These are phyloP conservation scores for Trichosphaerium sp. DNA, from an alignment of 78 protist genomes.

Conservation along the genomic window DNA sequence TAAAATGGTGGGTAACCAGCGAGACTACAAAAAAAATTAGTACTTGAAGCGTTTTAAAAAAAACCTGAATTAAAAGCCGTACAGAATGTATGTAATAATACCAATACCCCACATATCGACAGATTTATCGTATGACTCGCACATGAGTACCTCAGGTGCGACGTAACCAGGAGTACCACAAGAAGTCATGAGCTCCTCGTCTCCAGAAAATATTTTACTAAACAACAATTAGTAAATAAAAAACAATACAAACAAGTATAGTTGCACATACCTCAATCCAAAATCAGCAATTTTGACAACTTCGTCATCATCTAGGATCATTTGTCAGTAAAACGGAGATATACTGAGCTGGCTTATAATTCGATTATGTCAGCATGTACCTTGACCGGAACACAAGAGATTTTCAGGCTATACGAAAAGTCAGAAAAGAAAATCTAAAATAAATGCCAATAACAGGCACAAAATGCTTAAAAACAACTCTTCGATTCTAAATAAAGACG, in stretches of 20 bases:
- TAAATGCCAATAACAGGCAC: too few species aligned
- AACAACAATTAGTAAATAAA: too few species aligned
- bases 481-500: too few species aligned
- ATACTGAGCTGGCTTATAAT: too few species aligned
- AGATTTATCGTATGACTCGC: neutral
- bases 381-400: neutral
- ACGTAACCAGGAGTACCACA: slow-evolving; percentile 35
- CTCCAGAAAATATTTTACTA: neutral
- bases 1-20: neutral
- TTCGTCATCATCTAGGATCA: neutral
- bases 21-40: slow-evolving; percentile 48
- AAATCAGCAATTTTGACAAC: slow-evolving; percentile 25
- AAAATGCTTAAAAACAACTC: too few species aligned
- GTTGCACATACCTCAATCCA: too few species aligned
- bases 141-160: slow-evolving; percentile 26
- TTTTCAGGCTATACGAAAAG: slow-evolving; percentile 46
- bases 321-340: too few species aligned
- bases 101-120: slow-evolving; percentile 21
- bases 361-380: too few species aligned
- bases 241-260: too few species aligned
- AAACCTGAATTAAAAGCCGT: neutral
- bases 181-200: neutral
- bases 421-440: too few species aligned
- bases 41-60: too few species aligned
- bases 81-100: slow-evolving; percentile 6